Evolutionary conservation across 192 early-diverging fungal genomes (phyloP).

Genomic region (Mortierella antarctica): DNA sequence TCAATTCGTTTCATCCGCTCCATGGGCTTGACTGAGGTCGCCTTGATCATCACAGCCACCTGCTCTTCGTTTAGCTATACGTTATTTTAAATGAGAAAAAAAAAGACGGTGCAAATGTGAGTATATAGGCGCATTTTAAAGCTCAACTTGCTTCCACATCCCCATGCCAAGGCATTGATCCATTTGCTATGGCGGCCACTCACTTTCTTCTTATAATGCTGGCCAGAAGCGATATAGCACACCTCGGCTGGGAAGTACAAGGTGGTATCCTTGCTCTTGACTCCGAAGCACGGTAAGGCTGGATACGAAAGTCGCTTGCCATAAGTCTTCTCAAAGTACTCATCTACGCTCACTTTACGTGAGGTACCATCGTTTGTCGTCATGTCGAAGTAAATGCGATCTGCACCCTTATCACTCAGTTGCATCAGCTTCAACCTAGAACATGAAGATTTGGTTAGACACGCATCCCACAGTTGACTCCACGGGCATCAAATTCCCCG

Average conservation of each 20-base stretch:
- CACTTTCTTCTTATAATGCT: slow-evolving; percentile 73
- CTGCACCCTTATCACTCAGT: slow-evolving; percentile 62
- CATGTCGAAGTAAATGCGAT: slow-evolving; percentile 45
- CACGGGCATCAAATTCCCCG: background rate
- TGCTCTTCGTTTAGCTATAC: slow-evolving; percentile 83
- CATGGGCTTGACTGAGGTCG: slow-evolving; percentile 83
- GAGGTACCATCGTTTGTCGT: slow-evolving; percentile 51
- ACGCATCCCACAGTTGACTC: no score
- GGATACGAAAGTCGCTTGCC: slow-evolving; percentile 72
- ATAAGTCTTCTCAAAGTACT: slow-evolving; percentile 78
- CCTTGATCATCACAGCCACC: slow-evolving; percentile 93
- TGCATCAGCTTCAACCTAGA: slow-evolving; percentile 7
- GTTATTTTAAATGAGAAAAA: background rate
- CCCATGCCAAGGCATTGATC: background rate
- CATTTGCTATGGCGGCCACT: background rate
- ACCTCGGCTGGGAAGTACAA: slow-evolving; percentile 80
- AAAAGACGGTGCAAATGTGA: background rate
- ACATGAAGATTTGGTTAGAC: no score
- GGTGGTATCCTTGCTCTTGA: slow-evolving; percentile 54
- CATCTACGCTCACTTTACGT: slow-evolving; percentile 58
- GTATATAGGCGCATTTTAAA: background rate
- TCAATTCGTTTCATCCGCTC: slow-evolving; percentile 82
- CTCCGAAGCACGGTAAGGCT: slow-evolving; percentile 73
- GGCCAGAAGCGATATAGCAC: slow-evolving; percentile 76
- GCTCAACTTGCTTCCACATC: no score